phyloP scores from a whole-genome alignment of 208 protist genomes.

The Trypanosoma platydactyli region DNA sequence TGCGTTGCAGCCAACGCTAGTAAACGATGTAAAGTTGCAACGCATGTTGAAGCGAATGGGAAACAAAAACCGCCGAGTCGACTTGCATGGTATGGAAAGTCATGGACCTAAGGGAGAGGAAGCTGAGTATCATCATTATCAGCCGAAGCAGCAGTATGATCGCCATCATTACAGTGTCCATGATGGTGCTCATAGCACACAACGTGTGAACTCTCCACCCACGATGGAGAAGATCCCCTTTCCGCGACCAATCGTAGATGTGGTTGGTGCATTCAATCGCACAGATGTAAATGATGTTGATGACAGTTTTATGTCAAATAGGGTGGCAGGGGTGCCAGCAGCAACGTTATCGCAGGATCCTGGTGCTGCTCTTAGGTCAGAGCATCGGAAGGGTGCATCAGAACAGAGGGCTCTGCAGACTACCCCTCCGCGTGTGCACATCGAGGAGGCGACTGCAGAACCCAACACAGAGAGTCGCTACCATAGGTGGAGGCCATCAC shows the following conservation, averaged over 20 bases:
- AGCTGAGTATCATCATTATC: neutral
- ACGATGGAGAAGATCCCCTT: neutral
- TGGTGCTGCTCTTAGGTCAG: too few species aligned
- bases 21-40: conserved; percentile 12
- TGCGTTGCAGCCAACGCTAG: neutral
- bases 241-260: conserved; percentile 9
- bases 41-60: conserved; percentile 1
- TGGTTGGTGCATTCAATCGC: conserved; percentile 4
- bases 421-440: conserved; percentile 2
- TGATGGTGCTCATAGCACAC: neutral
- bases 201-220: neutral
- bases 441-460: conserved; percentile 5
- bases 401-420: neutral
- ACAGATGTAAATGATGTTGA: neutral
- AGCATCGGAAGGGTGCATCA: neutral
- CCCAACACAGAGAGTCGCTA: neutral
- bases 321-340: neutral
- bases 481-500: neutral
- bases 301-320: neutral
- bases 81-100: neutral
- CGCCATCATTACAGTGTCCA: neutral
- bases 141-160: neutral
- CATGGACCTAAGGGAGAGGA: neutral
- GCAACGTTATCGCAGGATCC: neutral
- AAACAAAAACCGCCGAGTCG: neutral